Evolutionary conservation across 139 green algal genomes (phyloP), one percentile per base, ranked within the genome.

Genomic region (Trebouxia sp.): DNA sequence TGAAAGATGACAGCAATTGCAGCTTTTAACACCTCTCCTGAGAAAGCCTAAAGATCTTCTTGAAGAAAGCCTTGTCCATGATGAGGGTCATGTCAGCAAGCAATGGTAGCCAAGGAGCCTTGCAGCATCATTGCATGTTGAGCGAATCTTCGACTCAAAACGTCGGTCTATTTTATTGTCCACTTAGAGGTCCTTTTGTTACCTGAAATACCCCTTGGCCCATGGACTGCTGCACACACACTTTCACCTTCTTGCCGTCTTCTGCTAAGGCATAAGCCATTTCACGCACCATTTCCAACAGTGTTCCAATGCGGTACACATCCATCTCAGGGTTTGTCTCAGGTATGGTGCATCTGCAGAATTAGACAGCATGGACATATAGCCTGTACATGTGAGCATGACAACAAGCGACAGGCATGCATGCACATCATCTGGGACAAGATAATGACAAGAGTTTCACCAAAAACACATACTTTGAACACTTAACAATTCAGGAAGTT

Each of bases 211-310:
- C 89, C 58, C 93, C 93, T 50, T 92, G 39, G 0, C 93, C 93
- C 89, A 97, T 90, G n/a, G 85, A 38, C 43, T 90, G 86, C 76
- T 94, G 91, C 38, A 94, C 85, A 75, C 89, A 94, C 9, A 96
- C 87, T 76, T 92, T 93, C 22, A 96, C 92, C 12, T 84, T 76
- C 72, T 89, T 88, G 53, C 94, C 94, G 75, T 97, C 90, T 37
- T 80, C 26, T 15, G 88, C 83, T 56, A 97, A 70, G n/a, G 65
- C 75, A 12, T 85, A 91, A 2, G 88, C 92, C 50, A 97, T 62
- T 24, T 96, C 88, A 0, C 93, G 82, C 53, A 93, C 89, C 76
- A 94, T 69, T 83, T 97, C 93, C 42, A 97, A 85, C 80, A 97
- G 56, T 3, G 93, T 97, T 6, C 93, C 93, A 11, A 94, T 86